Evolutionary conservation across 805 yeast species (phyloP).

Genomic region (Candida nitratophila): DNA sequence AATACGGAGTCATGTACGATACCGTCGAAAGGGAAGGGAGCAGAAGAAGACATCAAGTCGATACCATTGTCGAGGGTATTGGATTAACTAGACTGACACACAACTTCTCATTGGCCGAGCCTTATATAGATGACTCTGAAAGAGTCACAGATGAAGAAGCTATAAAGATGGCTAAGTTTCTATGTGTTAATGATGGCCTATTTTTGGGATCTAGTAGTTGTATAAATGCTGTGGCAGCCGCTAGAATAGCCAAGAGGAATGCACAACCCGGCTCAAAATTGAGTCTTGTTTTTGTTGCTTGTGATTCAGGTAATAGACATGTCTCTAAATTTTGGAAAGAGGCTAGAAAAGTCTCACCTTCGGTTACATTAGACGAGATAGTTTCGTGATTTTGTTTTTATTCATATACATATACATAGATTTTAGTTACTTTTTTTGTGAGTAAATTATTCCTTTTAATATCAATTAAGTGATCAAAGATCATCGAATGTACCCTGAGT

Average conservation of each 20-base stretch:
- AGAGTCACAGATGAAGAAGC: constrained; percentile 80
- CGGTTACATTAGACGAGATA: constrained; percentile 31
- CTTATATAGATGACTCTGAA: constrained; percentile 66
- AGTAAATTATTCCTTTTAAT: not conserved
- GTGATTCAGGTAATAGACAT: constrained; percentile 91
- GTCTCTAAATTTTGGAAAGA: constrained; percentile 86
- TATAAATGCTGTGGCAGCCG: constrained; percentile 87
- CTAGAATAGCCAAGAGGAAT: constrained; percentile 40
- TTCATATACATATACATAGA: too few species aligned
- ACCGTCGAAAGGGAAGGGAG: constrained; percentile 86
- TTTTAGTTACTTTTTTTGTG: too few species aligned
- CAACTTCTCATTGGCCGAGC: constrained; percentile 70
- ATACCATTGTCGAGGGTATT: constrained; percentile 88
- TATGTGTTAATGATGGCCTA: constrained; percentile 79
- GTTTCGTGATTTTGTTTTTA: constrained; percentile 12
- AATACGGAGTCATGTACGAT: constrained; percentile 92
- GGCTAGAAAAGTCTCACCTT: constrained; percentile 36
- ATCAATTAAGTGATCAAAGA: constrained; percentile 22
- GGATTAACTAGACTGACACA: constrained; percentile 84
- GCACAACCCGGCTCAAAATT: constrained; percentile 45
- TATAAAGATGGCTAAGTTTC: constrained; percentile 75
- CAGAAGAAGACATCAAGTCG: constrained; percentile 92
- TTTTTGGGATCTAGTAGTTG: constrained; percentile 94
- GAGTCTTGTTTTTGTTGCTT: constrained; percentile 70
- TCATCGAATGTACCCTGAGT: constrained; percentile 60